Conservation (phyloP, 352 stramenopile genomes). For the Peronospora tabacina region DNA sequence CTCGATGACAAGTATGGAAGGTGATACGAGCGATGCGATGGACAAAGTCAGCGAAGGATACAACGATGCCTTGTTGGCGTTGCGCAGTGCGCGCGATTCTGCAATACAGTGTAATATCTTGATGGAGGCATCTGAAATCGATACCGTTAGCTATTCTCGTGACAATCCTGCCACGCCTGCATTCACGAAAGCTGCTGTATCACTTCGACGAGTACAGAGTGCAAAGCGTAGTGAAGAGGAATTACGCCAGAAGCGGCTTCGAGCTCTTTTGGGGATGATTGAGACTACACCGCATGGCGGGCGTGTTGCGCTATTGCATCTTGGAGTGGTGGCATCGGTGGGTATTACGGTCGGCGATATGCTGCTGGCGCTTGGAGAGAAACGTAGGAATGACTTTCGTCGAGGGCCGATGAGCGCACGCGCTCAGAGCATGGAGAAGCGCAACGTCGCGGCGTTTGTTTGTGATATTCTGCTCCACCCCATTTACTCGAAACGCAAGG, state of each 20-base stretch:
- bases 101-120: conserved; percentile 53
- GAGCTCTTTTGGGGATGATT: conserved; percentile 43
- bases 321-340: conserved; percentile 37
- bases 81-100: conserved; percentile 57
- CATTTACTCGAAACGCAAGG: conserved; percentile 48
- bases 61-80: conserved; percentile 43
- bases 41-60: conserved; percentile 34
- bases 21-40: conserved; percentile 18
- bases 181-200: conserved; percentile 13
- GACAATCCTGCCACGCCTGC: conserved; percentile 2
- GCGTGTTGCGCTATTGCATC: conserved; percentile 51
- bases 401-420: conserved; percentile 18
- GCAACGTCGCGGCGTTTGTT: conserved; percentile 53
- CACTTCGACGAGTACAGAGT: conserved; percentile 28
- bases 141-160: conserved; percentile 17
- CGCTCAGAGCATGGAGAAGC: conserved; percentile 33
- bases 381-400: conserved; percentile 36
- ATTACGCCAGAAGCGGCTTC: conserved; percentile 33
- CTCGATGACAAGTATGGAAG: conserved; percentile 13
- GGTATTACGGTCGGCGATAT: conserved; percentile 51
- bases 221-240: conserved; percentile 29
- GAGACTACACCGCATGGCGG: conserved; percentile 43
- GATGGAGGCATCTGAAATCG: conserved; percentile 32
- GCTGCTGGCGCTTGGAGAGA: conserved; percentile 45
- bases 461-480: conserved; percentile 72